A percentile compares a stretch with the other conserved stretches of the same genome.
phyloP scores from a whole-genome alignment of 169 alveolate species.

The Eimeria acervulina region DNA sequence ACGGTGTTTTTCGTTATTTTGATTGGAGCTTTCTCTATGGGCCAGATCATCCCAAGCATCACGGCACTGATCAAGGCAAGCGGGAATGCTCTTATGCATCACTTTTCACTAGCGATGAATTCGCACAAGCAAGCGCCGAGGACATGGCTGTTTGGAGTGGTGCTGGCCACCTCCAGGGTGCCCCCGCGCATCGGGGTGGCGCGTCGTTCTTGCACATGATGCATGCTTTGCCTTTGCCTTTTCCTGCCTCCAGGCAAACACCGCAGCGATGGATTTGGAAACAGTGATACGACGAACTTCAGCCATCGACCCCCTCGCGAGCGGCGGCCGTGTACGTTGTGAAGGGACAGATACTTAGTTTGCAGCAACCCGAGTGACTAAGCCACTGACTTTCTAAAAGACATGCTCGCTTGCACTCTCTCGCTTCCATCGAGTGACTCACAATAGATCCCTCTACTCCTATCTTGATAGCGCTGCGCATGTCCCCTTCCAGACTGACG shows the following conservation, averaged over 20 bases:
- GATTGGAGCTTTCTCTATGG: conserved; percentile 86
- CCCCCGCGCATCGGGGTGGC: too few relatives aligned
- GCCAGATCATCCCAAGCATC: conserved; percentile 77
- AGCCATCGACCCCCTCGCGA: conserved; percentile 66
- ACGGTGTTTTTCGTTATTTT: conserved; percentile 86
- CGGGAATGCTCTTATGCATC: neutral
- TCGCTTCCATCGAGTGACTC: too few relatives aligned
- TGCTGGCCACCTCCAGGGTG: too few relatives aligned
- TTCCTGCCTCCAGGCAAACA: conserved; percentile 2
- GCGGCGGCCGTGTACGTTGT: conserved; percentile 43
- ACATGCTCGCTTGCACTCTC: too few relatives aligned
- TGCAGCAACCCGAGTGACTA: too few relatives aligned
- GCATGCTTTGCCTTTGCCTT: neutral
- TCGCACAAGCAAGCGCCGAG: too few relatives aligned
- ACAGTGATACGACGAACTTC: conserved; percentile 44
- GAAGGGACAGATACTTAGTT: neutral
- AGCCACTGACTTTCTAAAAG: too few relatives aligned
- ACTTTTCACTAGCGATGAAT: too few relatives aligned
- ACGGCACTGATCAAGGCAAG: conserved; percentile 38
- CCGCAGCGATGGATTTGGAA: conserved; percentile 63
- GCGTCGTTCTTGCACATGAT: too few relatives aligned
- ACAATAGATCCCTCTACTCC: too few relatives aligned
- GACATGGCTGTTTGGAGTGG: too few relatives aligned
- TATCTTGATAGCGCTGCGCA: neutral
- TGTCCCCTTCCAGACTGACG: conserved; percentile 54